Conservation (phyloP, 345 rosid genomes). For the Punica granatum region DNA sequence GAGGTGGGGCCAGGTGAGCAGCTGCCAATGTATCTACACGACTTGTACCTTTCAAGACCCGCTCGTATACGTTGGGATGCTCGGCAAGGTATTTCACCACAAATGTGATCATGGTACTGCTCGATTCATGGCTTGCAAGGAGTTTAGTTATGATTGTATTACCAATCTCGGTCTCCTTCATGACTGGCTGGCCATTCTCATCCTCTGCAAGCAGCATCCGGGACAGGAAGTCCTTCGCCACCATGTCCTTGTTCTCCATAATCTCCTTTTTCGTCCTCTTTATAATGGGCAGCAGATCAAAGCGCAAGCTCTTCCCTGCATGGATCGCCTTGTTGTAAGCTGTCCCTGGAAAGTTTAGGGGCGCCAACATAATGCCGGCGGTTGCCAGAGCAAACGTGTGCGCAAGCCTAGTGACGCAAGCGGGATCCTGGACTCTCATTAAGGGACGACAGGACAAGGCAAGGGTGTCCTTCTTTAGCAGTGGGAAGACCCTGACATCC, state of each 20-base stretch:
- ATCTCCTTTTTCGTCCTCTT: not conserved
- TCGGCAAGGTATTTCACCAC: not conserved
- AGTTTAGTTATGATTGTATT: not conserved
- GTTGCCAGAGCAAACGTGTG: not conserved
- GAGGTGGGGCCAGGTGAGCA: too few relatives aligned
- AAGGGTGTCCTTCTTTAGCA: not conserved
- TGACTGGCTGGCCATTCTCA: not conserved
- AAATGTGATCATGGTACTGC: not conserved
- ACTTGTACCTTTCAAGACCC: not conserved
- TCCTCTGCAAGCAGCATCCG: not conserved
- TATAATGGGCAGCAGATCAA: not conserved
- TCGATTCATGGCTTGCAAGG: not conserved
- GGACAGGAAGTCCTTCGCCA: not conserved
- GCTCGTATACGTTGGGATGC: not conserved
- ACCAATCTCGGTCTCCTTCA: not conserved
- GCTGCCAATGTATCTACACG: too few relatives aligned
- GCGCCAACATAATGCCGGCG: not conserved
- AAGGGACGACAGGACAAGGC: not conserved
- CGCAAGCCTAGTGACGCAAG: not conserved
- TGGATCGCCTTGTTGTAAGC: not conserved
- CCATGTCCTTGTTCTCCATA: not conserved
- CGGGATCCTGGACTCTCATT: not conserved
- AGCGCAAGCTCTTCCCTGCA: not conserved
- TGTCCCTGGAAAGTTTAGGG: not conserved
- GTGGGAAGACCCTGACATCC: conserved; percentile 1